Conservation (phyloP, 768 basidiomycete species). For the Lactarius tabidus region DNA sequence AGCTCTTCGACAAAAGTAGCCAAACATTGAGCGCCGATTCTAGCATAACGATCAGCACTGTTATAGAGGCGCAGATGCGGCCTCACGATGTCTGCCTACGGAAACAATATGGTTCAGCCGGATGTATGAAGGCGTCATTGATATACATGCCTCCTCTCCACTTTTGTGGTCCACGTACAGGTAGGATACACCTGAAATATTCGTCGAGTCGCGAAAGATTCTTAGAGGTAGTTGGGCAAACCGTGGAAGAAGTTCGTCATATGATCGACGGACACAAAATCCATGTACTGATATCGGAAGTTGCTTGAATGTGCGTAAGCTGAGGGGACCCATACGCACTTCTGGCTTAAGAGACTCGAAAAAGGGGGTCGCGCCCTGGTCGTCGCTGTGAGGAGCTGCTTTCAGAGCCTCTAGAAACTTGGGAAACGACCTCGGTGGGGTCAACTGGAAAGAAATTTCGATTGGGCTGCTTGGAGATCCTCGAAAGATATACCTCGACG, state of each 20-base stretch:
- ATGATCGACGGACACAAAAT: slow-evolving; percentile 52
- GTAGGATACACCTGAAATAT: slow-evolving; percentile 22
- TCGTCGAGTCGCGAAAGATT: not conserved
- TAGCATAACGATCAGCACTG: slow-evolving; percentile 29
- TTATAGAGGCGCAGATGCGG: not conserved
- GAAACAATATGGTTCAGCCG: slow-evolving; percentile 23
- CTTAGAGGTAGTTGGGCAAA: not conserved
- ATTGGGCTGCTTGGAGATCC: slow-evolving; percentile 3
- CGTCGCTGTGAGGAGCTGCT: slow-evolving; percentile 13
- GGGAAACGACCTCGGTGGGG: slow-evolving; percentile 51
- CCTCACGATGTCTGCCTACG: slow-evolving; percentile 24
- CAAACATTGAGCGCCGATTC: slow-evolving; percentile 75
- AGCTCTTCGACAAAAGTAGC: slow-evolving; percentile 76
- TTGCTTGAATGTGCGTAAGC: not conserved
- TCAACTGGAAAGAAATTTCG: slow-evolving; percentile 44
- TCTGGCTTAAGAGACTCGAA: slow-evolving; percentile 24
- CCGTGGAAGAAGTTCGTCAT: slow-evolving; percentile 56
- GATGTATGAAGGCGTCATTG: not conserved
- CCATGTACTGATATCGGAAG: slow-evolving; percentile 38
- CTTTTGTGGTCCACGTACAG: slow-evolving; percentile 24
- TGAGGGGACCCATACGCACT: not conserved
- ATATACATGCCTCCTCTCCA: slow-evolving; percentile 18
- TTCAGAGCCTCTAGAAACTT: slow-evolving; percentile 37
- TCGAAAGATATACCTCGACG: slow-evolving; percentile 48
- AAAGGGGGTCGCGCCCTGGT: slow-evolving; percentile 18